These are phyloP conservation scores for Jamesozyma gamospora DNA, from an alignment of 805 yeast species.

Conservation along the genomic window DNA sequence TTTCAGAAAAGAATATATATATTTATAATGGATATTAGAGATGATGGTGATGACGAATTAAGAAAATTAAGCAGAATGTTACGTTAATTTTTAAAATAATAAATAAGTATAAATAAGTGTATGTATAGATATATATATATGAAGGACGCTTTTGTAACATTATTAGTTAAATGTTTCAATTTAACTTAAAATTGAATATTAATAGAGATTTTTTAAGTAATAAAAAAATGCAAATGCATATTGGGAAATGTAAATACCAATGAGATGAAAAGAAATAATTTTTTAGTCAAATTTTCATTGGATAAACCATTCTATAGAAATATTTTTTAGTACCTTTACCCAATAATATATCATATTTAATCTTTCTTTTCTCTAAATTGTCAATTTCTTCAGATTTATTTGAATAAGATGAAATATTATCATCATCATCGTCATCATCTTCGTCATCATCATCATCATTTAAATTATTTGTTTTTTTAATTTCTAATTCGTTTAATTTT, in stretches of 20 bases:
- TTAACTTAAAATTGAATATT: too few species aligned
- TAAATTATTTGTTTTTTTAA: too few species aligned
- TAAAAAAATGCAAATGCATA: too few species aligned
- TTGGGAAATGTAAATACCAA: too few species aligned
- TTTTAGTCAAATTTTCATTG: constrained; percentile 21
- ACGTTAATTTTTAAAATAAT: too few species aligned
- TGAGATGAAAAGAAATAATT: too few species aligned
- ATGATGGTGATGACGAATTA: constrained; percentile 41
- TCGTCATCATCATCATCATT: constrained; percentile 1
- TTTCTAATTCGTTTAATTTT: constrained; percentile 6
- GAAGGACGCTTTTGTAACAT: neutral
- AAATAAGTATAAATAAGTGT: too few species aligned
- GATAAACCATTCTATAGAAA: constrained; percentile 19
- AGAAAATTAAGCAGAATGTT: constrained; percentile 36
- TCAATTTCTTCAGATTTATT: constrained; percentile 5
- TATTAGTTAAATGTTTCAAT: neutral
- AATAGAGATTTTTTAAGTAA: too few species aligned
- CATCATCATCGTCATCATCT: neutral
- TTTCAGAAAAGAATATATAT: constrained; percentile 35
- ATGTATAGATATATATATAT: neutral
- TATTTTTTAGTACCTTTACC: constrained; percentile 14
- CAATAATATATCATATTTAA: constrained; percentile 10
- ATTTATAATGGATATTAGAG: constrained; percentile 43
- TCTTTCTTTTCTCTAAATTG: constrained; percentile 8
- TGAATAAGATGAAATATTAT: neutral